Percentiles rank a stretch among this genome's conserved stretches.
These are phyloP conservation scores for Escovopsis sp. DNA, from an alignment of 2,329 filamentous ascomycete genomes.

Conservation along the genomic window DNA sequence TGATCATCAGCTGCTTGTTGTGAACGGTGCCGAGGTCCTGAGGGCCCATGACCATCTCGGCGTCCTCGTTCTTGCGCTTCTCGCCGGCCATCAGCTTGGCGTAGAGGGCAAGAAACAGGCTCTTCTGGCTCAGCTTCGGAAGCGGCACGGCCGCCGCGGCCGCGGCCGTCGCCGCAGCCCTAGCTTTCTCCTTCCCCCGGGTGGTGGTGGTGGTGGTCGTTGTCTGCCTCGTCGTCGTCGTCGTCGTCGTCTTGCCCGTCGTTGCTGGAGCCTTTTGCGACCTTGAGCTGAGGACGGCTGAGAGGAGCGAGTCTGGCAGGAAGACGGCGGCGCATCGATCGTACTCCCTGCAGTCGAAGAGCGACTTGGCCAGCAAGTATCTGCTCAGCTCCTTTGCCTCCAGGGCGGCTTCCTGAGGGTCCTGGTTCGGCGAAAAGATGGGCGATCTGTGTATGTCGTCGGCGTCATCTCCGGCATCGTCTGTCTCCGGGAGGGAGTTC, in stretches of 20 bases:
- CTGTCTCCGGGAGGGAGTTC: slow-evolving; percentile 56
- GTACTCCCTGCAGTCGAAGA: slow-evolving; percentile 91
- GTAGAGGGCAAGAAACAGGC: slow-evolving; percentile 82
- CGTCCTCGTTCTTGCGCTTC: slow-evolving; percentile 91
- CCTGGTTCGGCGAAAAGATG: slow-evolving; percentile 41
- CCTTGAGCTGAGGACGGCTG: slow-evolving; percentile 43
- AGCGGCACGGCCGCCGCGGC: slow-evolving; percentile 18
- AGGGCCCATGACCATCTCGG: slow-evolving; percentile 92
- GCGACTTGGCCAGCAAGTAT: slow-evolving; percentile 81
- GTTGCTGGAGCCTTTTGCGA: slow-evolving; percentile 19
- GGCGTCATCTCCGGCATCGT: slow-evolving; percentile 36
- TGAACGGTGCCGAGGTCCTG: slow-evolving; percentile 70
- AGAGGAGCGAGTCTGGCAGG: slow-evolving; percentile 64
- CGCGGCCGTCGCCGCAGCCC: slow-evolving; percentile 9
- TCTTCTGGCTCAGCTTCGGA: slow-evolving; percentile 67
- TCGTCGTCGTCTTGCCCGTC: slow-evolving; percentile 22
- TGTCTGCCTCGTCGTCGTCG: no score
- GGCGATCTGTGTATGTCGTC: slow-evolving; percentile 28
- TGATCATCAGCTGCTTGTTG: slow-evolving; percentile 70
- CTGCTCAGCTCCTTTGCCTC: slow-evolving; percentile 68
- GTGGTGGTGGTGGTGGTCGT: neutral
- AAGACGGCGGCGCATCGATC: slow-evolving; percentile 87
- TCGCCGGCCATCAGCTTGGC: slow-evolving; percentile 87
- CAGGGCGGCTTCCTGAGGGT: slow-evolving; percentile 57
- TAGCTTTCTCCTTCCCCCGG: slow-evolving; percentile 44